Conservation (phyloP, 2,329 filamentous ascomycete genomes). For the Sporothrix brunneoviolacea region DNA sequence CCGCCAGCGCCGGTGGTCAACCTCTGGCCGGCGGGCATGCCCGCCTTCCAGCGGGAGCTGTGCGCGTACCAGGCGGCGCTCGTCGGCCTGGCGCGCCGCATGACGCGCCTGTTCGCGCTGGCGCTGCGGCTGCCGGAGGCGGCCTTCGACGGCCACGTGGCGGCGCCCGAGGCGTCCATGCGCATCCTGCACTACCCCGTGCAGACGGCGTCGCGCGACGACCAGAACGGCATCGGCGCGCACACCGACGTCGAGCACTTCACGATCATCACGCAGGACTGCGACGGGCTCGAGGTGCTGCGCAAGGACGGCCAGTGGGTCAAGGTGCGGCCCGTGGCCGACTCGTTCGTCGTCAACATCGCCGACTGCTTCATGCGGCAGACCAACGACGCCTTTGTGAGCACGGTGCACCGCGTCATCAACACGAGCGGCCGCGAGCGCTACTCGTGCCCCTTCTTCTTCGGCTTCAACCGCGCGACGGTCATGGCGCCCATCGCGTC, state of each 20-base stretch:
- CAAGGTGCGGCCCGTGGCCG: slow-evolving; percentile 8
- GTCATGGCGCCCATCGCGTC: slow-evolving; percentile 26
- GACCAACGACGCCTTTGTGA: slow-evolving; percentile 16
- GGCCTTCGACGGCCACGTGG: slow-evolving; percentile 11
- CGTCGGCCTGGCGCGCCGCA: slow-evolving; percentile 10
- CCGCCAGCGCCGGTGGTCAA: slow-evolving; percentile 19
- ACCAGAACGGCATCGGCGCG: slow-evolving; percentile 17
- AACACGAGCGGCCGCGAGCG: slow-evolving; percentile 13
- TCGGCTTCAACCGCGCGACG: slow-evolving; percentile 16
- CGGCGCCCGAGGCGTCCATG: slow-evolving; percentile 10
- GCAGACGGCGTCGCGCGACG: slow-evolving; percentile 7
- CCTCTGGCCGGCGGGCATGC: slow-evolving; percentile 28
- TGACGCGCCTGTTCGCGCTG: slow-evolving; percentile 14
- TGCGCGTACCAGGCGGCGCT: slow-evolving; percentile 12
- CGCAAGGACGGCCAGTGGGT: slow-evolving; percentile 13
- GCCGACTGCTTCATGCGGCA: slow-evolving; percentile 18
- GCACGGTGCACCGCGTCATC: slow-evolving; percentile 16
- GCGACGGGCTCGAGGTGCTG: slow-evolving; percentile 16
- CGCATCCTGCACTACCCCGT: slow-evolving; percentile 17
- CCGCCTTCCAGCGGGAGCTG: slow-evolving; percentile 30
- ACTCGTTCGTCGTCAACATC: slow-evolving; percentile 17
- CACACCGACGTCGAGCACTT: slow-evolving; percentile 17
- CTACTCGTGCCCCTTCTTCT: slow-evolving; percentile 18
- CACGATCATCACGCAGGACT: slow-evolving; percentile 16
- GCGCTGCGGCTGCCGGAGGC: slow-evolving; percentile 15